These are phyloP conservation scores for Cyberlindnera saturnus DNA, from an alignment of 805 yeast genomes.

Conservation along the genomic window DNA sequence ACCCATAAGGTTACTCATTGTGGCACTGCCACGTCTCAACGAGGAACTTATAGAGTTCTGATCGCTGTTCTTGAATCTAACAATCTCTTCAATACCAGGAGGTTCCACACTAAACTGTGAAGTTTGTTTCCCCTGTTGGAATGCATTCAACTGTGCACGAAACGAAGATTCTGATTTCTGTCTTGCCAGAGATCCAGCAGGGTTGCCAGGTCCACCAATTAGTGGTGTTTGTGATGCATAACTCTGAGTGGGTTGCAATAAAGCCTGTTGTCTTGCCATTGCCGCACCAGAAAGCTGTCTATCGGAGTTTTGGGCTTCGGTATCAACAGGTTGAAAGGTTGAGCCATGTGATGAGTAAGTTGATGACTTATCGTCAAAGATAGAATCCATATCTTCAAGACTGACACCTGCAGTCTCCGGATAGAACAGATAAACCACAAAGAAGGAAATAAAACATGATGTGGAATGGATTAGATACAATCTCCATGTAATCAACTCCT, in stretches of 20 bases:
- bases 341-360: conserved; percentile 27
- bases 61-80: conserved; percentile 27
- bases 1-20: conserved; percentile 31
- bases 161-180: conserved; percentile 21
- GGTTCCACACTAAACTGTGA: conserved; percentile 27
- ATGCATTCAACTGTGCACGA: conserved; percentile 17
- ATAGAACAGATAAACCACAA: conserved; percentile 64
- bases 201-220: conserved; percentile 1
- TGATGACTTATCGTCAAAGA: conserved; percentile 65
- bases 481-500: conserved; percentile 72
- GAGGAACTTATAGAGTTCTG: conserved; percentile 27
- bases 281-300: conserved; percentile 34
- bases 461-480: conserved; percentile 77
- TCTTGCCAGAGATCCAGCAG: conserved; percentile 6
- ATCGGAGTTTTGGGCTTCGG: conserved; percentile 9
- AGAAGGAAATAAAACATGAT: conserved; percentile 67
- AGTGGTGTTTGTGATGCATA: conserved; percentile 11
- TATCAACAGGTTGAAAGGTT: conserved; percentile 10
- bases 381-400: conserved; percentile 86
- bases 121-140: conserved; percentile 5
- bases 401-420: conserved; percentile 91
- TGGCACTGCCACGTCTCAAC: conserved; percentile 37
- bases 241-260: conserved; percentile 20
- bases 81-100: conserved; percentile 32
- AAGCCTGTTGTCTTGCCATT: conserved; percentile 34